phyloP scores from a whole-genome alignment of 495 filamentous ascomycete genomes.

The Echria macrotheca region DNA sequence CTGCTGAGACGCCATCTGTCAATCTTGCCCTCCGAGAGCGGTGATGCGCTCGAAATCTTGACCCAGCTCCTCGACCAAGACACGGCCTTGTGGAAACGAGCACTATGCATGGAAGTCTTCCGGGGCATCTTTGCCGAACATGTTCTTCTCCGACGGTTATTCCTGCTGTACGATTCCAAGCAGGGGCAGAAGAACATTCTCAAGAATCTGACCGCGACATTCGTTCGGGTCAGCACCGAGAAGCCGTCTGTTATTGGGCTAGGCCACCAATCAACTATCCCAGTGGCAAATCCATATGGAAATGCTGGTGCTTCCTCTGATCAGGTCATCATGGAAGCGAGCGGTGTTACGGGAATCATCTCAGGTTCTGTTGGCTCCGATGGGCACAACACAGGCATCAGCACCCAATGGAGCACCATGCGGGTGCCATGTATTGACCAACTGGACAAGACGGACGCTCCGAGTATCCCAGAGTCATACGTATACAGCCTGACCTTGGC shows the following conservation, averaged over 20 bases:
- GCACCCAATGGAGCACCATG: slow-evolving; percentile 82
- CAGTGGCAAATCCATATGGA: slow-evolving; percentile 42
- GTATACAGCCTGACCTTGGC: slow-evolving; percentile 84
- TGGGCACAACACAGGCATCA: slow-evolving; percentile 69
- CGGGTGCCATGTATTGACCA: slow-evolving; percentile 88
- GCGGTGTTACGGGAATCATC: slow-evolving; percentile 83
- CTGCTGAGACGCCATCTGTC: slow-evolving; percentile 70
- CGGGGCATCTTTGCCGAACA: slow-evolving; percentile 77
- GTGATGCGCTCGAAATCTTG: slow-evolving; percentile 75
- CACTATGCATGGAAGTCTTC: slow-evolving; percentile 86
- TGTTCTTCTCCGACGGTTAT: slow-evolving; percentile 71
- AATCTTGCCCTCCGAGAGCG: slow-evolving; percentile 71
- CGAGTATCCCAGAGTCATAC: slow-evolving; percentile 82
- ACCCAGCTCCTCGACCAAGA: slow-evolving; percentile 88
- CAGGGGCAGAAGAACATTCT: slow-evolving; percentile 72
- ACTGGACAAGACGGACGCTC: slow-evolving; percentile 85
- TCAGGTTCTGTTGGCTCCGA: slow-evolving; percentile 63
- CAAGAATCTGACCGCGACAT: slow-evolving; percentile 70
- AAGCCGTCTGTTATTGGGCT: slow-evolving; percentile 83
- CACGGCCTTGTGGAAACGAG: slow-evolving; percentile 73
- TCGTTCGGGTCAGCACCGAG: slow-evolving; percentile 85
- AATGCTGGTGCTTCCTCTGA: slow-evolving; percentile 50
- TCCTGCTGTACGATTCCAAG: slow-evolving; percentile 67
- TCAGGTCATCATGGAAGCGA: slow-evolving; percentile 80
- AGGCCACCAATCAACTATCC: slow-evolving; percentile 76